These are phyloP conservation scores for Pseudopithomyces maydicus DNA, from an alignment of 2,329 filamentous ascomycete species.

Conservation along the genomic window DNA sequence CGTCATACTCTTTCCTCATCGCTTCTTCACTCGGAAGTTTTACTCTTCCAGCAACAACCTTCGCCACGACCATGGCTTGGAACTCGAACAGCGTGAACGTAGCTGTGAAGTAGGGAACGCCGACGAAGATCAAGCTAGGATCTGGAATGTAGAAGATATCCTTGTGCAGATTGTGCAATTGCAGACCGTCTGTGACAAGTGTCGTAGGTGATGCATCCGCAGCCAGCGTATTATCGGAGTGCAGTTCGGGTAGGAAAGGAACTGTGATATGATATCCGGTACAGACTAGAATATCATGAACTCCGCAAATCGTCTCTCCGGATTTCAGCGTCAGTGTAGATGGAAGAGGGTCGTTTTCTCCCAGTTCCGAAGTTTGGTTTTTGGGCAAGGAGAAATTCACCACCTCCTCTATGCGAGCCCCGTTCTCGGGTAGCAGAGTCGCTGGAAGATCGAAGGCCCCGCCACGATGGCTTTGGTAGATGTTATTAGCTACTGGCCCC, in stretches of 20 bases:
- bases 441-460: conserved; percentile 65
- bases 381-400: conserved; percentile 48
- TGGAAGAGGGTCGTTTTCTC: conserved; percentile 48
- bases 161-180: conserved; percentile 69
- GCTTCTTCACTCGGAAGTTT: conserved; percentile 51
- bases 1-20: conserved; percentile 51
- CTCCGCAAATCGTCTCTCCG: conserved; percentile 57
- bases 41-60: conserved; percentile 59
- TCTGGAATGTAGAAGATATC: conserved; percentile 75
- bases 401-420: conserved; percentile 59
- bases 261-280: conserved; percentile 73
- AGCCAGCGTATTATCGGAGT: conserved; percentile 50
- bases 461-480: conserved; percentile 63
- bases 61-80: conserved; percentile 66
- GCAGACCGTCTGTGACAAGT: conserved; percentile 68
- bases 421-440: conserved; percentile 59
- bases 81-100: conserved; percentile 75
- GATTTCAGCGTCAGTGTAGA: conserved; percentile 59
- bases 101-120: conserved; percentile 68
- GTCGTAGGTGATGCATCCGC: conserved; percentile 57
- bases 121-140: conserved; percentile 66
- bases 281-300: conserved; percentile 67
- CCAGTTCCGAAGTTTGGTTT: neutral
- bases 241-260: conserved; percentile 64
- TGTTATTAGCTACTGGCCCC: conserved; percentile 48